These are phyloP conservation scores for Xanthoconium purpureum DNA, from an alignment of 768 basidiomycete genomes.

Conservation along the genomic window DNA sequence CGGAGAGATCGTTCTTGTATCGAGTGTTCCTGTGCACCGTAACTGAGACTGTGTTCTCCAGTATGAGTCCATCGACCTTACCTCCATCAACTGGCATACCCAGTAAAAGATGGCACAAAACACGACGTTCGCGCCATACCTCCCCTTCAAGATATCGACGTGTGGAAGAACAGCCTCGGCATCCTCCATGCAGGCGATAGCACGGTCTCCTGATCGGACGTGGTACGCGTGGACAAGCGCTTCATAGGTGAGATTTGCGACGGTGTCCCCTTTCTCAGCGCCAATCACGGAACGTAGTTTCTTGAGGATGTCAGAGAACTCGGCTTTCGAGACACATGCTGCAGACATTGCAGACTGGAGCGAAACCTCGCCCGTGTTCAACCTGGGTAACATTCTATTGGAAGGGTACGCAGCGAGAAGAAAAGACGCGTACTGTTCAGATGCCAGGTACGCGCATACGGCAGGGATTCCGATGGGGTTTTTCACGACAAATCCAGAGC, in stretches of 20 bases:
- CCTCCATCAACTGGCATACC: slow-evolving; percentile 41
- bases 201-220: slow-evolving; percentile 9
- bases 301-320: slow-evolving; percentile 25
- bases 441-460: slow-evolving; percentile 32
- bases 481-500: slow-evolving; percentile 29
- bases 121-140: slow-evolving; percentile 22
- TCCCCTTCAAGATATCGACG: slow-evolving; percentile 14
- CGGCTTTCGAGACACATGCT: slow-evolving; percentile 20
- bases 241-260: slow-evolving; percentile 26
- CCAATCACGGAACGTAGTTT: slow-evolving; percentile 19
- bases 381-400: slow-evolving; percentile 3
- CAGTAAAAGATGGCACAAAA: slow-evolving; percentile 46
- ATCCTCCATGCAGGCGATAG: slow-evolving; percentile 34
- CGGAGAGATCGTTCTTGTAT: slow-evolving; percentile 22
- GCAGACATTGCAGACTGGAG: slow-evolving; percentile 24
- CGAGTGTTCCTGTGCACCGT: slow-evolving; percentile 16
- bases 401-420: not conserved
- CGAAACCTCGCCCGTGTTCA: slow-evolving; percentile 30
- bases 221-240: slow-evolving; percentile 31
- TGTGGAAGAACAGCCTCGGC: slow-evolving; percentile 28
- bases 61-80: slow-evolving; percentile 4
- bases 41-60: not conserved
- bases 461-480: slow-evolving; percentile 23
- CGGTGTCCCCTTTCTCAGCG: not conserved
- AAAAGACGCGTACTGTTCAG: slow-evolving; percentile 26